Base-by-base conservation (phyloP, 495 filamentous ascomycete species). In the Schizothecium vesticola region DNA sequence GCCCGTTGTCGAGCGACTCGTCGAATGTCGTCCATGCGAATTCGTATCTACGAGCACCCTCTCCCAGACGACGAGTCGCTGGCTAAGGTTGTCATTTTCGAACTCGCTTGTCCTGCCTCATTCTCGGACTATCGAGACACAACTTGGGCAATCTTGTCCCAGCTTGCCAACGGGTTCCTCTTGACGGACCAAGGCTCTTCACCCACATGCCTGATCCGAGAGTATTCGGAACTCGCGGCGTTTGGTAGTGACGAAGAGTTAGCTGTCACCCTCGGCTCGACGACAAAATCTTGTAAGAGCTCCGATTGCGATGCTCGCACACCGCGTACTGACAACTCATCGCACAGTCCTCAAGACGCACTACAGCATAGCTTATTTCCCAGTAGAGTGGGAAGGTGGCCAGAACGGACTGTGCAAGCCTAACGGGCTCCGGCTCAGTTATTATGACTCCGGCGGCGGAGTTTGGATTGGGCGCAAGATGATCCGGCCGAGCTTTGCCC, bases 71-170 rank as follows among this genome's bases (percentile, higher is more conserved):
- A 78, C 5, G 28, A 73, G 1, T 23, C 71, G 6, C 66, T 73
- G 21, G 72, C 72, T 0, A 77, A 78, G 58, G 69, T 69, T 1
- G 68, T 80, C 3, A 31, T 84, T 3, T 86, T 86, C 36, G 84
- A 87, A 65, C 72, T 87, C 1, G 63, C 61, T 4, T 76, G 76
- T 59, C 82, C 81, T 4, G 22, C 66, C 9, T 71, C 67, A 9
- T 74, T 85, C 10, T 70, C 76, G 22, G 72, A 70, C 0, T 86
- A 85, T 67, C 77, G 85, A 6, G 77, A 86, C 66, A 73, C 75
- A 2, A 85, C 82, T 12, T 84, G 80, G 80, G 70, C 65, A 24
- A 72, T 84, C n/a, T 16, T 78, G 3, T 68, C 62, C 0, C 33
- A 21, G 3, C 60, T 80, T 3, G 76, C 72, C 16, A 51, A 51